Evolutionary conservation across 2,329 filamentous ascomycete species (phyloP), one percentile per base, ranked within the genome.

Genomic region (Fusarium albidum): DNA sequence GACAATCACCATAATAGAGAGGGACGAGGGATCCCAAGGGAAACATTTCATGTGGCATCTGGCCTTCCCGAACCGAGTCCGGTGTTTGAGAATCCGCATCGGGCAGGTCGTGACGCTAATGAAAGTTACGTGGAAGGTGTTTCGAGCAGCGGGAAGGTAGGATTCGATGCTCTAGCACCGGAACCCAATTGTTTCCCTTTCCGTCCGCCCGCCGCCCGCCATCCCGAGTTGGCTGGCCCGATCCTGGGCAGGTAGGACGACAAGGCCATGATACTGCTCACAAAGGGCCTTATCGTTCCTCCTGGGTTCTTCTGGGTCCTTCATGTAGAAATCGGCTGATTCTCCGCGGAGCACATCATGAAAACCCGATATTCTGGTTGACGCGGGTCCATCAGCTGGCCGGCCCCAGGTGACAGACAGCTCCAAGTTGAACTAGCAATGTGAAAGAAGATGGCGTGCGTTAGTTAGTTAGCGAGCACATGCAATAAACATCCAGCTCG

Each of bases 1-100:
- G 21, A 59, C 21, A 29, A 51, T 52, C 42, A 51, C 10, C 39
- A 55, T n/a, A n/a, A n/a, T n/a, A n/a, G n/a, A n/a, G n/a, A n/a
- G n/a, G n/a, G n/a, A 12, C 12, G 8, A 55, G 13, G 21, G 32
- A 40, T 11, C 53, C 49, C 29, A 42, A 31, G 32, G 38, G 29
- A 17, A 44, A 12, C 15, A 25, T n/a, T 40, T 28, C 29, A 43
- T 17, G 21, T 39, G 31, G 15, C 37, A 28, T 40, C 39, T 37
- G 40, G 38, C 18, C 49, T 14, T 11, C 8, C 7, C 26, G 33
- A 11, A 45, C 33, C 45, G n/a, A 14, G 31, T 18, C 32, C 26
- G 31, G 15, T 26, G 26, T 29, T 50, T 28, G 18, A 32, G 38
- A 34, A 31, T 18, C 17, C 18, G 15, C 4, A 17, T 11, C 31